These are phyloP conservation scores for Pichia nanzhaoensis DNA, from an alignment of 805 yeast species.

Conservation along the genomic window DNA sequence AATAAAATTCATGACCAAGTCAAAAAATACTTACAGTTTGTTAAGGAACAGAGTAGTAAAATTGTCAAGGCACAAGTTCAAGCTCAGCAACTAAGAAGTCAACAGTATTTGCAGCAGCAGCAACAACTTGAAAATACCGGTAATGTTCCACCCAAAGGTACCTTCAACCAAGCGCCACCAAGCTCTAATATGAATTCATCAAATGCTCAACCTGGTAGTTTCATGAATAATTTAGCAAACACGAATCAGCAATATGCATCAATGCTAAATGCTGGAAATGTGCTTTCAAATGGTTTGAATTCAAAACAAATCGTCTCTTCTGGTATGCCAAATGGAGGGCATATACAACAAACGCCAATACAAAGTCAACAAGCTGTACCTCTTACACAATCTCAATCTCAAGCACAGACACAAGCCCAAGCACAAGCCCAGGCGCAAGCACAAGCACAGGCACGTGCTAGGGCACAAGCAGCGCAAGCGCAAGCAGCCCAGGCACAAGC, in stretches of 20 bases:
- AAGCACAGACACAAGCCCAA: not conserved
- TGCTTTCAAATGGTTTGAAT: too few species aligned
- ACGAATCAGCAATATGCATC: not conserved
- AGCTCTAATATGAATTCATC: slow-evolving; percentile 10
- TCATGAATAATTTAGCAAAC: not conserved
- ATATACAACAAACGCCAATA: too few species aligned
- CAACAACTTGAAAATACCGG: slow-evolving; percentile 18
- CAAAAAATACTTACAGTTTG: slow-evolving; percentile 66
- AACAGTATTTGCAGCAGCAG: slow-evolving; percentile 7
- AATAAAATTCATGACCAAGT: slow-evolving; percentile 67
- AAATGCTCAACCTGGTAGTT: slow-evolving; percentile 4
- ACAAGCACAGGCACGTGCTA: too few species aligned
- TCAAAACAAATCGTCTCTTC: too few species aligned
- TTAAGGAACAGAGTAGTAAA: slow-evolving; percentile 46
- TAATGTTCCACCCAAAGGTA: slow-evolving; percentile 16
- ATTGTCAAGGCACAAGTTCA: slow-evolving; percentile 27
- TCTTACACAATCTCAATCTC: not conserved
- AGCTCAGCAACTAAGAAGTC: slow-evolving; percentile 19
- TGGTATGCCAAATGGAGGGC: not conserved
- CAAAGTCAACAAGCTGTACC: too few species aligned
- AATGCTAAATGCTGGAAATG: too few species aligned
- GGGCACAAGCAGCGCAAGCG: too few species aligned
- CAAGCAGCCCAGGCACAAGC: too few species aligned
- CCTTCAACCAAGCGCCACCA: slow-evolving; percentile 10
- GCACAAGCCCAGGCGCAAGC: too few species aligned